Conservation (phyloP, 2,329 filamentous ascomycete genomes). For the Penicillium griseofulvum region DNA sequence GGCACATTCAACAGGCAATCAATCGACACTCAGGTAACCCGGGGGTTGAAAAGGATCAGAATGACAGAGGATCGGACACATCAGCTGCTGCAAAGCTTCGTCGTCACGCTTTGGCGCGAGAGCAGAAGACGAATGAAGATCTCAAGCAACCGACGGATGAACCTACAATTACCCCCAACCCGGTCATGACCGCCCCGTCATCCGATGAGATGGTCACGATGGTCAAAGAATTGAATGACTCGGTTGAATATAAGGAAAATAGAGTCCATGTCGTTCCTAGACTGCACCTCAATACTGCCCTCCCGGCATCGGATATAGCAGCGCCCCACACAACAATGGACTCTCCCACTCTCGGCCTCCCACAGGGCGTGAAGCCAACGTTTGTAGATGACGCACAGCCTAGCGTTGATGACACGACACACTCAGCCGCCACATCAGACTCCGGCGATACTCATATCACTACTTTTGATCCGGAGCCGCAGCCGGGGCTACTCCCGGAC, state of each 20-base stretch:
- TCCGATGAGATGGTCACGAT: constrained; percentile 25
- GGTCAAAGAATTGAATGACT: constrained; percentile 18
- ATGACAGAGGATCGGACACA: constrained; percentile 50
- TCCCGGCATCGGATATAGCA: constrained; percentile 14
- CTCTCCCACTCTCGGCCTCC: constrained; percentile 45
- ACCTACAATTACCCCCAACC: constrained; percentile 5
- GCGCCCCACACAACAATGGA: constrained; percentile 34
- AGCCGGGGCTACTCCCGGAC: constrained; percentile 53
- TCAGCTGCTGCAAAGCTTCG: constrained; percentile 55
- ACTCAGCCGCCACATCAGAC: constrained; percentile 53
- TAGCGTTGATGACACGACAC: constrained; percentile 13
- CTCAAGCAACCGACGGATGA: constrained; percentile 23
- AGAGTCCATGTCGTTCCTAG: constrained; percentile 18
- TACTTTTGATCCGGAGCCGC: constrained; percentile 67
- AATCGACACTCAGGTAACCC: constrained; percentile 52
- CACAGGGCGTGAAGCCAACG: constrained; percentile 13
- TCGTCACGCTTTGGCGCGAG: constrained; percentile 42
- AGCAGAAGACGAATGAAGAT: constrained; percentile 46
- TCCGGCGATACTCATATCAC: constrained; percentile 63
- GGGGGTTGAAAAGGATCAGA: constrained; percentile 67
- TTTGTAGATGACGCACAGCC: constrained; percentile 3
- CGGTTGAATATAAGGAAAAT: constrained; percentile 13
- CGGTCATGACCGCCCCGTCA: constrained; percentile 1
- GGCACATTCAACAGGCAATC: constrained; percentile 80
- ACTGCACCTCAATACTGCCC: constrained; percentile 29